Percentiles rank a stretch among this genome's conserved stretches.
Evolutionary conservation across 768 basidiomycete species (phyloP).

Genomic region (Auricularia sp.): DNA sequence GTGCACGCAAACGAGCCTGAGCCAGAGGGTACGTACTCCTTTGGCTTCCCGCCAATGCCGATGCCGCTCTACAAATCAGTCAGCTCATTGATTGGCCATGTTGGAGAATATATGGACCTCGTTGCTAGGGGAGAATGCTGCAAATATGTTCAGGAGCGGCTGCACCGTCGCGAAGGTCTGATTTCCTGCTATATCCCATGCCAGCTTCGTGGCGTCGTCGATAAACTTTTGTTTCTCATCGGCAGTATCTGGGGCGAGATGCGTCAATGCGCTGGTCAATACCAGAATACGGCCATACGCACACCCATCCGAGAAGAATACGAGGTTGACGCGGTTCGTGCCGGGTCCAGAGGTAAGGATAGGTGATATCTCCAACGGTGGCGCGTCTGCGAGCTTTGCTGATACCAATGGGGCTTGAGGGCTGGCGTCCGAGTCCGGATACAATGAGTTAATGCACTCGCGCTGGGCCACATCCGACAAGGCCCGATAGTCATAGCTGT

Average conservation of each 20-base stretch:
- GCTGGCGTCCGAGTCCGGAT: neutral
- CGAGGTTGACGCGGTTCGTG: conserved; percentile 57
- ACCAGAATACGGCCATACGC: conserved; percentile 18
- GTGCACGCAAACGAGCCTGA: neutral
- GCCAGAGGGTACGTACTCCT: conserved; percentile 37
- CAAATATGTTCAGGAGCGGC: conserved; percentile 74
- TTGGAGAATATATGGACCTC: conserved; percentile 33
- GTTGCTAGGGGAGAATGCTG: conserved; percentile 62
- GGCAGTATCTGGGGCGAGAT: conserved; percentile 34
- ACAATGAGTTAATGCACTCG: neutral
- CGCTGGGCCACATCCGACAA: neutral
- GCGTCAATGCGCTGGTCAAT: neutral
- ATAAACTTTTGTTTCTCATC: conserved; percentile 55
- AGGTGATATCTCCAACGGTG: conserved; percentile 44
- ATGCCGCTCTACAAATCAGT: conserved; percentile 48
- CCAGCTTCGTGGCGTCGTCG: conserved; percentile 54
- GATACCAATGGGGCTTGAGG: neutral
- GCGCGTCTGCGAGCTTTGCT: conserved; percentile 11
- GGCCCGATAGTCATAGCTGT: neutral
- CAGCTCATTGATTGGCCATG: neutral
- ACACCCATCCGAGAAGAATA: conserved; percentile 77
- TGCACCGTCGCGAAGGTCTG: conserved; percentile 69
- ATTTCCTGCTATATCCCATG: conserved; percentile 57
- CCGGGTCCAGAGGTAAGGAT: conserved; percentile 52
- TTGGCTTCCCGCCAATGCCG: conserved; percentile 55